A percentile compares a stretch with the other conserved stretches of the same genome.
Conservation (phyloP, 148 eudicot species). For the Hydrangea macrophylla region DNA sequence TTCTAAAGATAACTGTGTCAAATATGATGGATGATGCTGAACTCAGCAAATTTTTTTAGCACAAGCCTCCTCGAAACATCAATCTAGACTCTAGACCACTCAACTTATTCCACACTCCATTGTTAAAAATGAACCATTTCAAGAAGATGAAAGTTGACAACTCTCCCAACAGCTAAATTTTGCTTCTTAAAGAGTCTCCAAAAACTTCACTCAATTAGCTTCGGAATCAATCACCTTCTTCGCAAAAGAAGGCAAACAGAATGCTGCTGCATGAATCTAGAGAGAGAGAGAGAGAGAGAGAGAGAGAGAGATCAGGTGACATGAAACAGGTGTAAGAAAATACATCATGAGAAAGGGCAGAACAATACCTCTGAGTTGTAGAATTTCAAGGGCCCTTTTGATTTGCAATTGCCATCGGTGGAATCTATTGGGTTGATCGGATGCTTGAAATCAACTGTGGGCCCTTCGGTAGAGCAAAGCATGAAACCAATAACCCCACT, state of each 20-base stretch:
- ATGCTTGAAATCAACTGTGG: slow-evolving; percentile 66
- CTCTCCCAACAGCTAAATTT: background rate
- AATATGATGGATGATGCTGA: background rate
- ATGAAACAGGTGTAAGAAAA: background rate
- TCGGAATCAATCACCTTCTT: slow-evolving; percentile 67
- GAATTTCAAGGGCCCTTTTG: slow-evolving; percentile 60
- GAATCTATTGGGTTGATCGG: slow-evolving; percentile 78
- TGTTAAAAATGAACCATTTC: background rate
- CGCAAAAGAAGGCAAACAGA: slow-evolving; percentile 84
- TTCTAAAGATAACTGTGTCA: too few relatives aligned
- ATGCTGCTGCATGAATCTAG: slow-evolving; percentile 86
- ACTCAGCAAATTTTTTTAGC: background rate
- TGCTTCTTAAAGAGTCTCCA: background rate
- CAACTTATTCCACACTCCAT: slow-evolving; percentile 7
- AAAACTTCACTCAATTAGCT: slow-evolving; percentile 19
- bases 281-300: background rate
- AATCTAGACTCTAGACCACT: slow-evolving; percentile 6
- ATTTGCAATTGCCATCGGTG: slow-evolving; percentile 33
- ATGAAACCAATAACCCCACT: slow-evolving; percentile 91
- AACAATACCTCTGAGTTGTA: slow-evolving; percentile 72
- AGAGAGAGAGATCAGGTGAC: background rate
- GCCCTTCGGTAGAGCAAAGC: slow-evolving; percentile 88
- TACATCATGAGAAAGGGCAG: background rate
- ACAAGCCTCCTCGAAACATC: background rate
- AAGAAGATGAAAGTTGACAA: slow-evolving; percentile 3